Evolutionary conservation across 2,329 filamentous ascomycete species (phyloP).

Genomic region (Fusarium equiseti): DNA sequence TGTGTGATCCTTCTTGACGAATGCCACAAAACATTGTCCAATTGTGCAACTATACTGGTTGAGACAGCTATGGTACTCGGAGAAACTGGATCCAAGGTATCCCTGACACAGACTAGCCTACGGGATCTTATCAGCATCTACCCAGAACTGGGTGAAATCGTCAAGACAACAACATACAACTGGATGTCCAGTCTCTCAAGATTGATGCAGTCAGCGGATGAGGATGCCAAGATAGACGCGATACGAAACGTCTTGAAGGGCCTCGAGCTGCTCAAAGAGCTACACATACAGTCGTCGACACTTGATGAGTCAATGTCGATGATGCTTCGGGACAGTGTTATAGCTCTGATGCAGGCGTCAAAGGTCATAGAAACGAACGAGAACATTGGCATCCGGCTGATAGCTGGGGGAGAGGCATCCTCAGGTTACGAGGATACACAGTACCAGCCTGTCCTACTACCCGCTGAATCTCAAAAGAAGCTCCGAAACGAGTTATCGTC

Average conservation of each 20-base stretch:
- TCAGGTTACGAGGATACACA: constrained; percentile 28
- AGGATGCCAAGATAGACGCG: constrained; percentile 77
- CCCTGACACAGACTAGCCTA: constrained; percentile 63
- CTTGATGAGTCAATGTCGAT: constrained; percentile 75
- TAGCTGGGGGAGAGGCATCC: constrained; percentile 37
- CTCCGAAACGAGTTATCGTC: constrained; percentile 69
- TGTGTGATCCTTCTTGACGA: constrained; percentile 83
- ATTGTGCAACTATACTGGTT: constrained; percentile 77
- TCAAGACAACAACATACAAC: constrained; percentile 79
- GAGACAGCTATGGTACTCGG: constrained; percentile 83
- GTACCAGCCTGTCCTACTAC: constrained; percentile 73
- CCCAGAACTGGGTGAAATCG: constrained; percentile 68
- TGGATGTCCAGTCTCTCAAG: constrained; percentile 87
- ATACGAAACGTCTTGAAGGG: constrained; percentile 83
- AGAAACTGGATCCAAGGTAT: constrained; percentile 58
- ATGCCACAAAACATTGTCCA: constrained; percentile 78
- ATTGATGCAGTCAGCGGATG: constrained; percentile 86
- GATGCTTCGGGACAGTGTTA: constrained; percentile 80
- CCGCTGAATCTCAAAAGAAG: constrained; percentile 73
- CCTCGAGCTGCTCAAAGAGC: constrained; percentile 72
- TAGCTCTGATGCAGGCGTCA: constrained; percentile 51
- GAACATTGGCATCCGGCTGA: constrained; percentile 47
- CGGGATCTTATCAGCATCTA: constrained; percentile 73
- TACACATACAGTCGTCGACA: constrained; percentile 73
- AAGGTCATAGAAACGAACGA: constrained; percentile 26